These are phyloP conservation scores for Farysia itapuensis DNA, from an alignment of 1,284 basidiomycete species.

Conservation along the genomic window DNA sequence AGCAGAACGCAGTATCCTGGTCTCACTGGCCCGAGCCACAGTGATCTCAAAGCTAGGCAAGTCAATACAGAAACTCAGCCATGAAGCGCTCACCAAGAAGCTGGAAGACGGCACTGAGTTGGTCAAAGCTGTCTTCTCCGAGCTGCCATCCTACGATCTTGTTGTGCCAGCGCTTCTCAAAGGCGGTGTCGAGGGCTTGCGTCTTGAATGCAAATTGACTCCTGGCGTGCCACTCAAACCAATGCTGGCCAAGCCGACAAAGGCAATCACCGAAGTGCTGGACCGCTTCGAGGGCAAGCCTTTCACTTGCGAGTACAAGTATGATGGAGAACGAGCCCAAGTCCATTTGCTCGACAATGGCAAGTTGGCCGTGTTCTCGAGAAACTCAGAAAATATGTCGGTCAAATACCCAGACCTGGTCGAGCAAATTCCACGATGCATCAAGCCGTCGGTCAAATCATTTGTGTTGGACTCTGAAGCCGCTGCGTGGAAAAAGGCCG, in stretches of 20 bases:
- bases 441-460: constrained; percentile 70
- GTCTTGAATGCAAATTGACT: constrained; percentile 80
- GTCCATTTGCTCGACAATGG: constrained; percentile 42
- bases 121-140: constrained; percentile 91
- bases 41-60: constrained; percentile 55
- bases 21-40: constrained; percentile 52
- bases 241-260: constrained; percentile 99
- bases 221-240: constrained; percentile 93
- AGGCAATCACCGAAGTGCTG: constrained; percentile 96
- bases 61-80: constrained; percentile 65
- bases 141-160: constrained; percentile 88
- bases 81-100: constrained; percentile 72
- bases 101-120: constrained; percentile 78
- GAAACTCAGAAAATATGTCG: constrained; percentile 99
- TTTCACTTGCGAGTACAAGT: constrained; percentile 99
- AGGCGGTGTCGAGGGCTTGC: constrained; percentile 73
- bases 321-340: constrained; percentile 96
- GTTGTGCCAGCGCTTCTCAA: constrained; percentile 89
- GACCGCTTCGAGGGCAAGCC: constrained; percentile 93
- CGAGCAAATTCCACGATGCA: constrained; percentile 79
- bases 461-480: constrained; percentile 96
- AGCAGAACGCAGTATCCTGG: constrained; percentile 77
- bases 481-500: constrained; percentile 83
- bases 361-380: constrained; percentile 79
- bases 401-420: constrained; percentile 98